Conservation (phyloP, 257 asterid genomes). For the Nicotiana undulata region DNA sequence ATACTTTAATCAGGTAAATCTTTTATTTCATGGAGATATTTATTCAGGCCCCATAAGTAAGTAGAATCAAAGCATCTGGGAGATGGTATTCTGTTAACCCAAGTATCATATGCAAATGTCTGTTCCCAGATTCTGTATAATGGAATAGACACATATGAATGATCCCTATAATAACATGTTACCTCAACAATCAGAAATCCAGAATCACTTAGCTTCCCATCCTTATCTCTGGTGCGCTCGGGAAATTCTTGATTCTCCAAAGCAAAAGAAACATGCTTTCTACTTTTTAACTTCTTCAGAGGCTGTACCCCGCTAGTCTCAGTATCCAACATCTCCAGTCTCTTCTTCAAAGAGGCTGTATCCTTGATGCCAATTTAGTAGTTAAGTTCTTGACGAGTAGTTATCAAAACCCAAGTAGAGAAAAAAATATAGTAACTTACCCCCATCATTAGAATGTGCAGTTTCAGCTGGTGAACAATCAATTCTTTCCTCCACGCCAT, state of each 20-base stretch:
- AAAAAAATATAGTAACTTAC: no score
- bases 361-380: neutral
- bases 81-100: neutral
- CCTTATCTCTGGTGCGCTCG: neutral
- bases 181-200: neutral
- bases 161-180: neutral
- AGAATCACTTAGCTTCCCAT: neutral
- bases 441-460: no score
- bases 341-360: neutral
- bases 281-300: neutral
- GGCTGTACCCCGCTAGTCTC: neutral
- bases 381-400: no score
- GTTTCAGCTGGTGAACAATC: no score
- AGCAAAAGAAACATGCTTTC: neutral
- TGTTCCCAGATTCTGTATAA: neutral
- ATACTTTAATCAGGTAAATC: neutral
- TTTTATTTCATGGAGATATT: neutral
- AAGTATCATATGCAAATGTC: neutral
- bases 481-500: no score
- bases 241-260: neutral
- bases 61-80: neutral
- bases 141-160: neutral
- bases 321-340: neutral
- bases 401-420: no score
- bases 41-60: neutral